Evolutionary conservation across 139 green algal genomes (phyloP).

Genomic region (Closterium sp.): DNA sequence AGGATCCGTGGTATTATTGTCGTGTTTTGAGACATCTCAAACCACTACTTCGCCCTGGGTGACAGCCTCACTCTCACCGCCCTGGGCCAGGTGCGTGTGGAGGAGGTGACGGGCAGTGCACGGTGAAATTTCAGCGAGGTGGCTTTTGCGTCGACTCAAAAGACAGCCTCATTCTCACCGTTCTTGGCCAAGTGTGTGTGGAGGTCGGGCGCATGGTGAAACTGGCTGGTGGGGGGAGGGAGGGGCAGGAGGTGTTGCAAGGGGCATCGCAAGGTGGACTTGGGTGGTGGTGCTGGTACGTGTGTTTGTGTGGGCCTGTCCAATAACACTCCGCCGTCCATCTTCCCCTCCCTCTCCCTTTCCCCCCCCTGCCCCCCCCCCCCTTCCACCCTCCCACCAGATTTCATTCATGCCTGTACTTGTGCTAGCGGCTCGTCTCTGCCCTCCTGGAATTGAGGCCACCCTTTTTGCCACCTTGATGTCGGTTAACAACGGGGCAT

Average conservation of each 20-base stretch:
- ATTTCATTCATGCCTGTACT: slow-evolving; percentile 92
- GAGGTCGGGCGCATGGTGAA: no score
- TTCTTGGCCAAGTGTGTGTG: slow-evolving; percentile 75
- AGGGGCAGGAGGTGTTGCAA: neutral
- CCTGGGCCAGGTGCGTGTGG: slow-evolving; percentile 71
- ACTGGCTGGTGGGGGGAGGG: no score
- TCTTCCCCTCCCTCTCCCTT: neutral
- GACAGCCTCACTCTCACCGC: slow-evolving; percentile 89
- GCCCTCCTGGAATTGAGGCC: slow-evolving; percentile 79
- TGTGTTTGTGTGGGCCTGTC: neutral
- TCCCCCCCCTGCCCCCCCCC: no score
- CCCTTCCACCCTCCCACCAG: neutral
- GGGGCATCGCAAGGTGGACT: no score
- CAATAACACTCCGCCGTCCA: neutral
- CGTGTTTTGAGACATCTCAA: slow-evolving; percentile 68
- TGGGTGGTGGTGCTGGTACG: neutral
- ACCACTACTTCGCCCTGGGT: slow-evolving; percentile 88
- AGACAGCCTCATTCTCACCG: slow-evolving; percentile 89
- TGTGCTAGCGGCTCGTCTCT: slow-evolving; percentile 81
- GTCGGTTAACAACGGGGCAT: slow-evolving; percentile 82
- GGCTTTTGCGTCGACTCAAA: no score
- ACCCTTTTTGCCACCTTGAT: slow-evolving; percentile 97
- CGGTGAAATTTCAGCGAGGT: no score
- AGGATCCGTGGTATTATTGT: no score
- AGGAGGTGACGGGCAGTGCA: no score